phyloP scores from a whole-genome alignment of 2,329 filamentous ascomycete genomes.

The Fusarium sp. region DNA sequence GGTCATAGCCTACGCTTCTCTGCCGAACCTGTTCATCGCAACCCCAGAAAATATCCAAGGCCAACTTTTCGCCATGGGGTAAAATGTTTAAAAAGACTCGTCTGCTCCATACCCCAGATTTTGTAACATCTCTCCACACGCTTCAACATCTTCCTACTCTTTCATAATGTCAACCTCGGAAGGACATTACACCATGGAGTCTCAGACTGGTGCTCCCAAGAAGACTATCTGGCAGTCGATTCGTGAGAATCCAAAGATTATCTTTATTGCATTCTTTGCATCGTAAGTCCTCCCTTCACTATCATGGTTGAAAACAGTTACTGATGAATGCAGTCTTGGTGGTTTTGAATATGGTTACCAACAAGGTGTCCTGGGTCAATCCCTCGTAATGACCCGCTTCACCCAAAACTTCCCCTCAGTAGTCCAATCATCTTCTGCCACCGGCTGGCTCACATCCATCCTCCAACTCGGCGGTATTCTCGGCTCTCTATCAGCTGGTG shows the following conservation, averaged over 20 bases:
- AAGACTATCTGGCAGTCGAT: constrained; percentile 21
- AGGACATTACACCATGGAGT: constrained; percentile 18
- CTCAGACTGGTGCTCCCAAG: neutral
- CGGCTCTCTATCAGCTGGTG: constrained; percentile 59
- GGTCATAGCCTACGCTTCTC: constrained; percentile 13
- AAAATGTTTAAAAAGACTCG: constrained; percentile 26
- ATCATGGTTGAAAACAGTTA: too few relatives aligned
- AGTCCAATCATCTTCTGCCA: constrained; percentile 57
- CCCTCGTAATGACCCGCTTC: constrained; percentile 64
- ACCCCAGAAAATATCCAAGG: constrained; percentile 20
- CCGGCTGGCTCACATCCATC: constrained; percentile 64
- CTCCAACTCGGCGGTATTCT: constrained; percentile 62
- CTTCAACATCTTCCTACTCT: neutral
- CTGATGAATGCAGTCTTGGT: too few relatives aligned
- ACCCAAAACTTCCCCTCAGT: constrained; percentile 61
- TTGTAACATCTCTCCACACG: constrained; percentile 18
- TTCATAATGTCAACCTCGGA: constrained; percentile 21
- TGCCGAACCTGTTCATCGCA: neutral
- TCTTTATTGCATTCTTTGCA: constrained; percentile 45
- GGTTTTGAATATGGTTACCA: constrained; percentile 51
- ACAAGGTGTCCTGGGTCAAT: constrained; percentile 65
- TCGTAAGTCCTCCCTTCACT: too few relatives aligned
- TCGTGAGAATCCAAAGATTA: constrained; percentile 37
- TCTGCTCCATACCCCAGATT: constrained; percentile 27
- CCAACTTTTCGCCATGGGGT: constrained; percentile 3